Percentiles rank a stretch among this genome's conserved stretches.
Evolutionary conservation across 2,329 filamentous ascomycete genomes (phyloP).

Genomic region (Ascochyta pisi): DNA sequence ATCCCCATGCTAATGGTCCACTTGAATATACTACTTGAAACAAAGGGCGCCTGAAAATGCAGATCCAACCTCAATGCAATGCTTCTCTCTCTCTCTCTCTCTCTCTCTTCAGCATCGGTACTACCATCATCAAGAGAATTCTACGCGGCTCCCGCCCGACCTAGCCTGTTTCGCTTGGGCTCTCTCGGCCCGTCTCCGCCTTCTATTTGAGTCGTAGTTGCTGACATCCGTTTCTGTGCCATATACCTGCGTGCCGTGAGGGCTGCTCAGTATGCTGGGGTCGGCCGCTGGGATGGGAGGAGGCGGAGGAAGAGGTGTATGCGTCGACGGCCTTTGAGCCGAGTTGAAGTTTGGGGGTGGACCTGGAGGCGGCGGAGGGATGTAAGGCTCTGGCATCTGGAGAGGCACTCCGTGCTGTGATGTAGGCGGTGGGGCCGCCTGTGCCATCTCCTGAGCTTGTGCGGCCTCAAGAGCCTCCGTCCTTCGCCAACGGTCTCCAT

Average conservation of each 20-base stretch:
- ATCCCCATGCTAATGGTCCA: background rate
- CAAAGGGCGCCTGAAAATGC: slow-evolving; percentile 20
- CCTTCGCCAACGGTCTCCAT: slow-evolving; percentile 50
- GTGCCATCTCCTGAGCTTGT: slow-evolving; percentile 42
- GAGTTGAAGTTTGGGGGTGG: slow-evolving; percentile 33
- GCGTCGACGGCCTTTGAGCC: slow-evolving; percentile 13
- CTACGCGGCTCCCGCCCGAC: slow-evolving; percentile 47
- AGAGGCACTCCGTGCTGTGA: slow-evolving; percentile 33
- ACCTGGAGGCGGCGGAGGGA: slow-evolving; percentile 42
- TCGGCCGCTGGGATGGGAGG: slow-evolving; percentile 43
- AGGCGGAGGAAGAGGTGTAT: slow-evolving; percentile 39
- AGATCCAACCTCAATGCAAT: slow-evolving; percentile 1
- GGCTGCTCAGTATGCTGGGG: slow-evolving; percentile 46
- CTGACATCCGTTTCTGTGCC: slow-evolving; percentile 50
- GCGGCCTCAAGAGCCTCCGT: slow-evolving; percentile 47
- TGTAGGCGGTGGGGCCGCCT: slow-evolving; percentile 25
- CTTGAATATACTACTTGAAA: background rate
- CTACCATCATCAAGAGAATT: slow-evolving; percentile 44
- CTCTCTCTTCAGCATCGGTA: background rate
- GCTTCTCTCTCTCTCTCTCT: too few relatives aligned
- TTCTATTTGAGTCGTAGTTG: slow-evolving; percentile 49
- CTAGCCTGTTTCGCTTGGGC: slow-evolving; percentile 48
- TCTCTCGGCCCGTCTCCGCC: slow-evolving; percentile 48
- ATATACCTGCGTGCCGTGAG: slow-evolving; percentile 43
- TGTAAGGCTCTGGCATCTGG: slow-evolving; percentile 39